Percentiles rank a stretch among this genome's conserved stretches.
These are phyloP conservation scores for Trichoderma koningiopsis DNA, from an alignment of 2,329 filamentous ascomycete genomes.

Conservation along the genomic window DNA sequence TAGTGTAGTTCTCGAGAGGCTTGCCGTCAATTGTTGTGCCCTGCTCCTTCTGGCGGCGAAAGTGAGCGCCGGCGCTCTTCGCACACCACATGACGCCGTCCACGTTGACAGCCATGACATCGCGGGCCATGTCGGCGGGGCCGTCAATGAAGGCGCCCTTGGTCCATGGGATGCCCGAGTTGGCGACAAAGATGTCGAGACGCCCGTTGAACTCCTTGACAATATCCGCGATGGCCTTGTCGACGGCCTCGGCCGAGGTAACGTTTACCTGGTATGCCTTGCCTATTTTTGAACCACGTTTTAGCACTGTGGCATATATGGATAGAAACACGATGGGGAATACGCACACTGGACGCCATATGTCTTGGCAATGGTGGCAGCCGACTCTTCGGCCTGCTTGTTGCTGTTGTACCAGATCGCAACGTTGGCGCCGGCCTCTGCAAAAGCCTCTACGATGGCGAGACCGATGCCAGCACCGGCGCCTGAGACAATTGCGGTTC, in stretches of 20 bases:
- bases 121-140: slow-evolving; percentile 62
- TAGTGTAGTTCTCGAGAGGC: slow-evolving; percentile 59
- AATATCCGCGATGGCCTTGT: slow-evolving; percentile 53
- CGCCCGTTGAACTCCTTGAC: slow-evolving; percentile 71
- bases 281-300: slow-evolving; percentile 23
- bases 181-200: slow-evolving; percentile 78
- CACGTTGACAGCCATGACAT: slow-evolving; percentile 71
- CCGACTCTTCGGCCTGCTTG: slow-evolving; percentile 62
- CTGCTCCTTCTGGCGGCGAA: slow-evolving; percentile 69
- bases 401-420: slow-evolving; percentile 75
- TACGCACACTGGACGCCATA: slow-evolving; percentile 69
- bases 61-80: slow-evolving; percentile 68
- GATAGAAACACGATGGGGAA: neutral
- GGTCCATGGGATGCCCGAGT: slow-evolving; percentile 75
- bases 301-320: neutral
- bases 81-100: slow-evolving; percentile 80
- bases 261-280: slow-evolving; percentile 61
- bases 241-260: slow-evolving; percentile 54
- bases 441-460: slow-evolving; percentile 63
- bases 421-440: slow-evolving; percentile 72
- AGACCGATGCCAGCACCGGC: slow-evolving; percentile 69
- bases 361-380: slow-evolving; percentile 63
- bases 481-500: slow-evolving; percentile 70
- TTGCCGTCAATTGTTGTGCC: slow-evolving; percentile 64
- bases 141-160: slow-evolving; percentile 69